Conservation (phyloP, 1,284 basidiomycete species). For the Cryptococcus wingfieldii region DNA sequence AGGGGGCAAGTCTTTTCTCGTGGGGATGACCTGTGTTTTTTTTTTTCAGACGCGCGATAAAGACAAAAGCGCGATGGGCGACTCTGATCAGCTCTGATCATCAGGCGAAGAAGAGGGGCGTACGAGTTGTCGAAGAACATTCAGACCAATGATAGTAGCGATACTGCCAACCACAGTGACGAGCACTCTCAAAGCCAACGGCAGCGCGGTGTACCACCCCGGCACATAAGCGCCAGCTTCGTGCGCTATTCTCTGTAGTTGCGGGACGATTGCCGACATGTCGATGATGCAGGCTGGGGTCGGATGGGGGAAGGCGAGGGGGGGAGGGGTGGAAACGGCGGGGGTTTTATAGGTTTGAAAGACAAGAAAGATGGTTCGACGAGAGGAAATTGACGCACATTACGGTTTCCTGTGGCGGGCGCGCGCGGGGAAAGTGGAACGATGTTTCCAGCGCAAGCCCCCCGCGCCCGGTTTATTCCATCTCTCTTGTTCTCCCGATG, state of each 20-base stretch:
- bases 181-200: constrained; percentile 14
- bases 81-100: not conserved
- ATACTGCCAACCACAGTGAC: constrained; percentile 32
- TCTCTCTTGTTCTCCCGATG: not conserved
- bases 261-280: constrained; percentile 3
- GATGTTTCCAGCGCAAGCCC: constrained; percentile 1
- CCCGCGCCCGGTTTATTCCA: not conserved
- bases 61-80: not conserved
- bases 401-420: too few species aligned
- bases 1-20: constrained; percentile 61
- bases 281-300: not conserved
- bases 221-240: not conserved
- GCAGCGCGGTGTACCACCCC: constrained; percentile 11
- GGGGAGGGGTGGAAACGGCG: not conserved
- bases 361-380: constrained; percentile 10
- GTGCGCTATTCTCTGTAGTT: not conserved
- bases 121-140: constrained; percentile 62
- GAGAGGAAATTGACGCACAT: not conserved
- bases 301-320: not conserved
- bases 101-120: constrained; percentile 22
- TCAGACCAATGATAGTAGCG: constrained; percentile 53
- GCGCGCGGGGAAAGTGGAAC: not conserved
- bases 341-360: not conserved
- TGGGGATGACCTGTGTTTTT: constrained; percentile 45
- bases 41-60: constrained; percentile 48